Evolutionary conservation across 1,284 basidiomycete species (phyloP).

Genomic region (Malassezia brasiliensis): DNA sequence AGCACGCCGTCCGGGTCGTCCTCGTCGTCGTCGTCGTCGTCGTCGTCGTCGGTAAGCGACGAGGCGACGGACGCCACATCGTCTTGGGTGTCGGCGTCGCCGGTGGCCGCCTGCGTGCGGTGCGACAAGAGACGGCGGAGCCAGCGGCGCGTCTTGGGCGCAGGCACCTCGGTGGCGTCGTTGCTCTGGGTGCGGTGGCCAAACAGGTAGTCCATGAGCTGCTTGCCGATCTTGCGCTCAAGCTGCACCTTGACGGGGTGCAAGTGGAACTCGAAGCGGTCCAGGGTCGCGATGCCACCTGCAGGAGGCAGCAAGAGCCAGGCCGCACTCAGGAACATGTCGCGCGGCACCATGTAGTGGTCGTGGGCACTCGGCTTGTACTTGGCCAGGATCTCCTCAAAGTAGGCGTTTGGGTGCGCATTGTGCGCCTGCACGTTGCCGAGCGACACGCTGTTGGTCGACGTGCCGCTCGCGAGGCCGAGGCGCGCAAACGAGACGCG

Average conservation of each 20-base stretch:
- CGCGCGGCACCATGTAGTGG: conserved; percentile 35
- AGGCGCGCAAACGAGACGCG: conserved; percentile 74
- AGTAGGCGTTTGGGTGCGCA: conserved; percentile 70
- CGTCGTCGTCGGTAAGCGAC: background rate
- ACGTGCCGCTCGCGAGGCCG: conserved; percentile 78
- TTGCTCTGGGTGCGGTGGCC: conserved; percentile 31
- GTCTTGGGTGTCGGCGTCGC: background rate
- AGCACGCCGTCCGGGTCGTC: background rate
- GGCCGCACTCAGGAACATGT: conserved; percentile 34
- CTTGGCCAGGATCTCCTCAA: conserved; percentile 79
- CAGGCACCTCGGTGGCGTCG: conserved; percentile 15
- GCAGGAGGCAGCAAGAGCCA: conserved; percentile 56
- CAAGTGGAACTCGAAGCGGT: conserved; percentile 68
- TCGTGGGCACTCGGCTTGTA: conserved; percentile 25
- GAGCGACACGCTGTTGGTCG: conserved; percentile 66
- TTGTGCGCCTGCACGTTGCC: conserved; percentile 74
- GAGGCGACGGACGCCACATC: background rate
- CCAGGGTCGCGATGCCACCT: conserved; percentile 84
- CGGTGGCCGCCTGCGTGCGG: background rate
- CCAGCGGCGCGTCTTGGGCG: conserved; percentile 16
- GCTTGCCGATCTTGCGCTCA: conserved; percentile 67
- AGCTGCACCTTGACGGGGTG: conserved; percentile 67
- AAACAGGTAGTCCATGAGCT: conserved; percentile 81
- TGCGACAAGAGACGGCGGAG: background rate
- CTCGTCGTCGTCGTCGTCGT: background rate